phyloP scores from a whole-genome alignment of 768 basidiomycete genomes.

The Russula ochroleuca region DNA sequence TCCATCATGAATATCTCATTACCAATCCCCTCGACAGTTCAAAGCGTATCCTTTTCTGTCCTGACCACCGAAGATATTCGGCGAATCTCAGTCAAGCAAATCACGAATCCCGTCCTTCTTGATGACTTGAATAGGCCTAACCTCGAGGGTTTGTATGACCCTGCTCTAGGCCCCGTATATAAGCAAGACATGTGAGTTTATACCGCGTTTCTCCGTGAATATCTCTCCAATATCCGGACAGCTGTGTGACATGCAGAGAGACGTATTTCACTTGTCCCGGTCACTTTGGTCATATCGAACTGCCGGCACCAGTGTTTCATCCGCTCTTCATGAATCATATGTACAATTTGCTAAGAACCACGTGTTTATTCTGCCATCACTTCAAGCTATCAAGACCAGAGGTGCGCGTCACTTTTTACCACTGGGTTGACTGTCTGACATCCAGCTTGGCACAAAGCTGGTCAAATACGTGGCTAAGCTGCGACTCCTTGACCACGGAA shows the following conservation, averaged over 20 bases:
- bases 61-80: conserved; percentile 83
- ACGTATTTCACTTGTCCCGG: conserved; percentile 95
- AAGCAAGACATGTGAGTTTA: conserved; percentile 79
- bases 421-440: conserved; percentile 9
- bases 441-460: conserved; percentile 45
- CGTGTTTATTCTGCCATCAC: conserved; percentile 90
- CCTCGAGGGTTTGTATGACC: conserved; percentile 89
- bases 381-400: conserved; percentile 77
- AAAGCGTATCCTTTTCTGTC: conserved; percentile 89
- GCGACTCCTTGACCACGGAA: conserved; percentile 82
- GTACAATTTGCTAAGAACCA: conserved; percentile 80
- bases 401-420: conserved; percentile 42
- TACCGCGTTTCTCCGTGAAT: conserved; percentile 4
- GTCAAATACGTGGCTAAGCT: conserved; percentile 82
- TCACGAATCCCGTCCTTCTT: conserved; percentile 86
- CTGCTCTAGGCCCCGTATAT: conserved; percentile 86
- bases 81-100: conserved; percentile 95
- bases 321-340: conserved; percentile 92
- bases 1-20: conserved; percentile 76
- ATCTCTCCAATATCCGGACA: conserved; percentile 35
- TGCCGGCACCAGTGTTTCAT: conserved; percentile 93
- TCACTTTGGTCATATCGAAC: conserved; percentile 96
- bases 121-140: conserved; percentile 94
- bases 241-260: conserved; percentile 90
- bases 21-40: conserved; percentile 79